Percentiles rank a stretch among this genome's conserved stretches.
These are phyloP conservation scores for Aristolochia contorta DNA, from an alignment of 164 flowering plant species.

Conservation along the genomic window DNA sequence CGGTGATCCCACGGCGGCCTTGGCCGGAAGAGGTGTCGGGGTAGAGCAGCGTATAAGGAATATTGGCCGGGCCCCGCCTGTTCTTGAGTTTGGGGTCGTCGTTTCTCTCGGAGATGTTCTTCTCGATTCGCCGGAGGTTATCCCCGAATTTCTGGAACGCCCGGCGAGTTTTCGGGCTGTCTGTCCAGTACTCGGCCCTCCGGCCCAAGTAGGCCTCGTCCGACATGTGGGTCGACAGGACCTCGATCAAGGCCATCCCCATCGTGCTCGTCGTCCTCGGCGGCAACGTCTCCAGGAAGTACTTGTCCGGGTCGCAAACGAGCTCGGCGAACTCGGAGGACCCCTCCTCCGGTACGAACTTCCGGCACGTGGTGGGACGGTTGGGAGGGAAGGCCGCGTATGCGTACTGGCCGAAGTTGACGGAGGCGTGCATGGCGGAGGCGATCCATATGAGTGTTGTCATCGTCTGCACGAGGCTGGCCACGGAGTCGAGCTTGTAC, in stretches of 20 bases:
- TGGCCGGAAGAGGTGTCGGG: slow-evolving; percentile 14
- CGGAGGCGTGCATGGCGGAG: slow-evolving; percentile 56
- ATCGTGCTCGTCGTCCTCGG: slow-evolving; percentile 10
- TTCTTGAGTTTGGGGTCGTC: slow-evolving; percentile 28
- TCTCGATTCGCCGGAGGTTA: slow-evolving; percentile 27
- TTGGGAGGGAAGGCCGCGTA: slow-evolving; percentile 49
- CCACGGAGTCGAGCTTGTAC: slow-evolving; percentile 26
- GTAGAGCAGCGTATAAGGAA: slow-evolving; percentile 18
- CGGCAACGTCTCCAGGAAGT: slow-evolving; percentile 35
- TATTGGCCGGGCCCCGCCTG: slow-evolving; percentile 21
- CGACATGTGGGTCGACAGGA: slow-evolving; percentile 38
- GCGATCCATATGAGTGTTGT: slow-evolving; percentile 66
- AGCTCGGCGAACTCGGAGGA: slow-evolving; percentile 40
- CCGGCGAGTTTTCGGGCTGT: slow-evolving; percentile 18
- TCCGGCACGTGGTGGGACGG: slow-evolving; percentile 39
- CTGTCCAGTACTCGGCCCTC: slow-evolving; percentile 37
- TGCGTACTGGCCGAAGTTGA: slow-evolving; percentile 54
- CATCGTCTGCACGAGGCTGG: slow-evolving; percentile 25
- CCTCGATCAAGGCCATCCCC: slow-evolving; percentile 22
- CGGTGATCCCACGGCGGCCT: slow-evolving; percentile 14
- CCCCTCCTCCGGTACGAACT: slow-evolving; percentile 41
- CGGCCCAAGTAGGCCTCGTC: slow-evolving; percentile 58
- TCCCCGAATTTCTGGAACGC: slow-evolving; percentile 26
- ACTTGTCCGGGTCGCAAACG: slow-evolving; percentile 37
- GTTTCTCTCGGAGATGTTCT: slow-evolving; percentile 32